Percentiles rank a stretch among this genome's conserved stretches.
Conservation (phyloP, 2,329 filamentous ascomycete genomes). For the Periconia macrospinosa region DNA sequence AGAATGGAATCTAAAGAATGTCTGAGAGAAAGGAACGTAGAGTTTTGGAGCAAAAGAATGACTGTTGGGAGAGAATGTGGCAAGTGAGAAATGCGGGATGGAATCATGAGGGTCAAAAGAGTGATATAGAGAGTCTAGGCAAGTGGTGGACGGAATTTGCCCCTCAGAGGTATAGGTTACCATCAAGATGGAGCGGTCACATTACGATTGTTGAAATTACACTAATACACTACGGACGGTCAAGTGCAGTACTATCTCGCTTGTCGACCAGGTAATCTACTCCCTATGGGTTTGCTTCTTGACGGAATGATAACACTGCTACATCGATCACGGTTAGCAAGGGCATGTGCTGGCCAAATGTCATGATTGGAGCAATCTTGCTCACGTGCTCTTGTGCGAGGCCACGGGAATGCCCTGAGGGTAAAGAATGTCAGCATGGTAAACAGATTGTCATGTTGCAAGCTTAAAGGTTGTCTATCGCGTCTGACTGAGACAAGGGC, state of each 20-base stretch:
- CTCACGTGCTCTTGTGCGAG: slow-evolving; percentile 31
- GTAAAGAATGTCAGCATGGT: slow-evolving; percentile 41
- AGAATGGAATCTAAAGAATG: slow-evolving; percentile 46
- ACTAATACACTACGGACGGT: slow-evolving; percentile 35
- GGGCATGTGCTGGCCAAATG: slow-evolving; percentile 33
- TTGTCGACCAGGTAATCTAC: slow-evolving; percentile 35
- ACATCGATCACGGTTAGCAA: slow-evolving; percentile 38
- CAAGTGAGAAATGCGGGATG: slow-evolving; percentile 36
- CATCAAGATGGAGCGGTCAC: slow-evolving; percentile 35
- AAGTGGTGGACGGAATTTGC: slow-evolving; percentile 21
- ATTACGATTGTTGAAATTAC: slow-evolving; percentile 35
- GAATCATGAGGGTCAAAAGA: slow-evolving; percentile 15
- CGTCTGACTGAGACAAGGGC: slow-evolving; percentile 27
- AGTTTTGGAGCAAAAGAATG: slow-evolving; percentile 50
- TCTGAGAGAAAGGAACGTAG: slow-evolving; percentile 47
- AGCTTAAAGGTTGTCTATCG: slow-evolving; percentile 33
- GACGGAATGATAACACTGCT: slow-evolving; percentile 37
- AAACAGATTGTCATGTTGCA: slow-evolving; percentile 36
- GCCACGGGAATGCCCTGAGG: slow-evolving; percentile 38
- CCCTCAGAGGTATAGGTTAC: slow-evolving; percentile 31
- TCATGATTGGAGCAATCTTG: slow-evolving; percentile 36
- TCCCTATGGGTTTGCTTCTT: slow-evolving; percentile 22
- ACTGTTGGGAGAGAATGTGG: slow-evolving; percentile 41
- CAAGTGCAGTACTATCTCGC: slow-evolving; percentile 30
- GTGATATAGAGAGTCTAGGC: slow-evolving; percentile 33